Evolutionary conservation across 192 early-diverging fungal species (phyloP), one percentile per base, ranked within the genome.

Genomic region (Coemansia sp.): DNA sequence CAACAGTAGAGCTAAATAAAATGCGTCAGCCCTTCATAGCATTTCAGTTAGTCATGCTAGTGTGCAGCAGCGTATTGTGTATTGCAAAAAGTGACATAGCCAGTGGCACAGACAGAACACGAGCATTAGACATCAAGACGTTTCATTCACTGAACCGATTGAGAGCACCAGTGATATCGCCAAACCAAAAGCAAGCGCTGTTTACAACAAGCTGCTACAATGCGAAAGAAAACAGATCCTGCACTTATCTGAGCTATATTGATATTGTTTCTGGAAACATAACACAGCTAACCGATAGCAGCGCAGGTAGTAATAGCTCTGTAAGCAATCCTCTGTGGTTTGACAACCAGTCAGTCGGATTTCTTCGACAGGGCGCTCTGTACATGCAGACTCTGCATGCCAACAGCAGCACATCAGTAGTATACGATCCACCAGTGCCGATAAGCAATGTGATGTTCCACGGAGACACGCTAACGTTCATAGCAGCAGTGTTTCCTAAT

Each of bases 71-170:
- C 39, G 2, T 46, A 46, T 17, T 46, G 2, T 46, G 39, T 46
- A 2, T 46, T 46, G 39, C 39, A 46, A 46, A 46, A 46, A 14
- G 39, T 0, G 17, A 14, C 39, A 46, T 46, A 17, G 39, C 14
- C 0, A 46, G 39, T 46, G 17, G 11, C 17, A 46, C 39, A 3
- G 17, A 14, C 39, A 17, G 17, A 46, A 17, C 14, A 17, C 14
- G 39, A 57, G 86, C 87, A 65, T 87, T 88, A 53, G 61, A 78
- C 21, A 85, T 55, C 23, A 33, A 32, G 2, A 31, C 59, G 27
- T 76, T 76, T 31, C 71, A 76, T 57, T 74, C 75, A 9, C 66
- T 82, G 23, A 58, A 31, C 21, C 71, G 71, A 21, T 31, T 75
- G 10, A 61, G 75, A 25, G 27, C 64, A 0, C 71, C 80, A 17